A percentile compares a stretch with the other conserved stretches of the same genome.
Evolutionary conservation across 2,329 filamentous ascomycete species (phyloP).

Genomic region (Xylaria hypoxylon): DNA sequence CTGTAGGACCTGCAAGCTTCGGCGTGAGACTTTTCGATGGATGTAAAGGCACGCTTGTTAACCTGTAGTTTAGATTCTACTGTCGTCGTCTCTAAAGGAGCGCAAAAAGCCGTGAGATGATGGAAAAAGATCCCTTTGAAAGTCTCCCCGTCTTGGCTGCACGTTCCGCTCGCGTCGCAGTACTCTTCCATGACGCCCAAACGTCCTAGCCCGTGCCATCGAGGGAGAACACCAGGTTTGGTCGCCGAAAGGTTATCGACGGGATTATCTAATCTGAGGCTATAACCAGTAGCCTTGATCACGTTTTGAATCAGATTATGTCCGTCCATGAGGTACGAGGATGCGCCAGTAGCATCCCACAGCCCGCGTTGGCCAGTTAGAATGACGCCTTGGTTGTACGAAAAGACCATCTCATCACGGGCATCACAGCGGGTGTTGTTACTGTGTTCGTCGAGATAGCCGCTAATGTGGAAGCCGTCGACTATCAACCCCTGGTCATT

Average conservation of each 20-base stretch:
- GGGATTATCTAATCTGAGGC: slow-evolving; percentile 56
- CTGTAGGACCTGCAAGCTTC: slow-evolving; percentile 73
- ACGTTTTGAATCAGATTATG: slow-evolving; percentile 81
- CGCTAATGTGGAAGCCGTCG: slow-evolving; percentile 88
- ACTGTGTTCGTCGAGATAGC: slow-evolving; percentile 67
- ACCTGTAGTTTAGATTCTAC: slow-evolving; percentile 46
- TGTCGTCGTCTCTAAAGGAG: slow-evolving; percentile 62
- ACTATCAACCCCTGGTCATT: slow-evolving; percentile 79
- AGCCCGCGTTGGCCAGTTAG: slow-evolving; percentile 84
- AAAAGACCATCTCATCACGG: slow-evolving; percentile 90
- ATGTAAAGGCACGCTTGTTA: slow-evolving; percentile 48
- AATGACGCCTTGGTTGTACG: slow-evolving; percentile 94
- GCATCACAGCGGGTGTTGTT: slow-evolving; percentile 81
- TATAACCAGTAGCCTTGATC: slow-evolving; percentile 83
- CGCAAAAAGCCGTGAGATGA: slow-evolving; percentile 84
- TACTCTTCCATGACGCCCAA: slow-evolving; percentile 84
- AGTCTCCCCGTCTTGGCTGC: slow-evolving; percentile 85
- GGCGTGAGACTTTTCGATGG: slow-evolving; percentile 61
- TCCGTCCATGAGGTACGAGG: slow-evolving; percentile 79
- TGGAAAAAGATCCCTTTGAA: slow-evolving; percentile 98
- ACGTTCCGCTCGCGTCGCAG: slow-evolving; percentile 80
- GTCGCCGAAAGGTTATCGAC: slow-evolving; percentile 55
- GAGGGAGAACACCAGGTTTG: slow-evolving; percentile 56
- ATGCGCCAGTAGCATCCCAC: slow-evolving; percentile 81
- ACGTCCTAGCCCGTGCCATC: slow-evolving; percentile 81